These are phyloP conservation scores for Aspergillus texensis DNA, from an alignment of 2,329 filamentous ascomycete species.

Conservation along the genomic window DNA sequence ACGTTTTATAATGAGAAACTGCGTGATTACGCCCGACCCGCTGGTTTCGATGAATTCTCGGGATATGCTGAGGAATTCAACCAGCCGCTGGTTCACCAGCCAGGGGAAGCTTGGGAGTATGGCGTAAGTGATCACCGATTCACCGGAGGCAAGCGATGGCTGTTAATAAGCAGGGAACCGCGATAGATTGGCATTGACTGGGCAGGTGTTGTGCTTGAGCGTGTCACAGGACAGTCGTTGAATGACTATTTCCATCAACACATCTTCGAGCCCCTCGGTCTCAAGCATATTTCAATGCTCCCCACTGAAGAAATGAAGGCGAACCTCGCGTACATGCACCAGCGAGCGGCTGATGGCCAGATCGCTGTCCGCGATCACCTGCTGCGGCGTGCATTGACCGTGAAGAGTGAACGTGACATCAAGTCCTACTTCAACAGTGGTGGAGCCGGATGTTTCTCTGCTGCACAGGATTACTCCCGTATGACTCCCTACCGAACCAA, in stretches of 20 bases:
- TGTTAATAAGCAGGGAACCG: neutral
- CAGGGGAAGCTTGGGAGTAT: slow-evolving; percentile 65
- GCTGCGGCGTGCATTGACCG: slow-evolving; percentile 51
- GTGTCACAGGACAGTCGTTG: slow-evolving; percentile 47
- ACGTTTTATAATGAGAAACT: slow-evolving; percentile 56
- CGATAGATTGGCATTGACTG: slow-evolving; percentile 56
- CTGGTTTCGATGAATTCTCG: slow-evolving; percentile 61
- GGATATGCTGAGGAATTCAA: slow-evolving; percentile 56
- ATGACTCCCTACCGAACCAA: slow-evolving; percentile 22
- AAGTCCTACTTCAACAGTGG: slow-evolving; percentile 58
- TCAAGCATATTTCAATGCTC: slow-evolving; percentile 59
- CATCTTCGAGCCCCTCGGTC: slow-evolving; percentile 52
- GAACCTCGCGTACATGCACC: slow-evolving; percentile 61
- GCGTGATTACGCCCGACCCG: slow-evolving; percentile 51
- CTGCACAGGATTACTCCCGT: slow-evolving; percentile 64
- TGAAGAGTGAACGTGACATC: slow-evolving; percentile 47
- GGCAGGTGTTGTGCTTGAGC: slow-evolving; percentile 55
- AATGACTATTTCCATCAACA: slow-evolving; percentile 55
- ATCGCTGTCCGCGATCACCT: slow-evolving; percentile 53
- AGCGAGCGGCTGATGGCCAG: slow-evolving; percentile 50
- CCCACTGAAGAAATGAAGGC: slow-evolving; percentile 57
- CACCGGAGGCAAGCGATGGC: neutral
- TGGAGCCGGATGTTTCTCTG: slow-evolving; percentile 64
- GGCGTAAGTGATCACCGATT: slow-evolving; percentile 44
- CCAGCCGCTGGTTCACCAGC: slow-evolving; percentile 63